Conservation (phyloP, 2,329 filamentous ascomycete genomes). For the Talaromyces sp. region DNA sequence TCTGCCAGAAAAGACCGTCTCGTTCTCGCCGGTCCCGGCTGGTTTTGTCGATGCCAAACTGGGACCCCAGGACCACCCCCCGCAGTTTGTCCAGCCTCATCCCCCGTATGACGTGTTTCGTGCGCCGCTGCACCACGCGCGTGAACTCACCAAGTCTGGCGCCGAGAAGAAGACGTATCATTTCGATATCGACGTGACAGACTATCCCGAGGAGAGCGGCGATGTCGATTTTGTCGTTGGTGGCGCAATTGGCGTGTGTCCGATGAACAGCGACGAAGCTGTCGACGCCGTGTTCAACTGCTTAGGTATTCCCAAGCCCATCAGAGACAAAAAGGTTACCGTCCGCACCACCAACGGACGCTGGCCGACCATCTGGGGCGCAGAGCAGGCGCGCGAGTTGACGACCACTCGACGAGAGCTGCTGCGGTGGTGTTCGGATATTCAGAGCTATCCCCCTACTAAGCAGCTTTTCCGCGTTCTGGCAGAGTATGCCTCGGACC, state of each 20-base stretch:
- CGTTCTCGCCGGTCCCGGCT: constrained; percentile 47
- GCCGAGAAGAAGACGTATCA: constrained; percentile 97
- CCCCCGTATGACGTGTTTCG: constrained; percentile 88
- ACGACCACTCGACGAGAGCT: constrained; percentile 84
- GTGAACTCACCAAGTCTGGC: constrained; percentile 79
- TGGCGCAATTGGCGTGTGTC: constrained; percentile 88
- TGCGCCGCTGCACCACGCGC: constrained; percentile 76
- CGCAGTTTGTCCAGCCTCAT: constrained; percentile 87
- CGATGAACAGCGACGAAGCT: constrained; percentile 70
- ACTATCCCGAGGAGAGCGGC: constrained; percentile 79
- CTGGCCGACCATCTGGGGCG: constrained; percentile 98
- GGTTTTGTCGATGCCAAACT: constrained; percentile 27
- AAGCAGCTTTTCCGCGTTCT: constrained; percentile 79
- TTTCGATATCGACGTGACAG: constrained; percentile 93
- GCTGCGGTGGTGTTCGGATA: constrained; percentile 92
- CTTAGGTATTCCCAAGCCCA: constrained; percentile 72
- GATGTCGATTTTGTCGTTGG: constrained; percentile 91
- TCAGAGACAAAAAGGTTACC: constrained; percentile 77
- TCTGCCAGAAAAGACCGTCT: constrained; percentile 70
- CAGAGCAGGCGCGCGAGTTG: constrained; percentile 78
- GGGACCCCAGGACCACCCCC: constrained; percentile 59
- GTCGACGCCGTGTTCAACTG: constrained; percentile 83
- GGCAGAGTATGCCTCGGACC: constrained; percentile 74
- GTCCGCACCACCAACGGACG: constrained; percentile 74
- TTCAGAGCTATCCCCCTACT: constrained; percentile 86